Evolutionary conservation across 768 basidiomycete species (phyloP).

Genomic region (Termitomyces sp.): DNA sequence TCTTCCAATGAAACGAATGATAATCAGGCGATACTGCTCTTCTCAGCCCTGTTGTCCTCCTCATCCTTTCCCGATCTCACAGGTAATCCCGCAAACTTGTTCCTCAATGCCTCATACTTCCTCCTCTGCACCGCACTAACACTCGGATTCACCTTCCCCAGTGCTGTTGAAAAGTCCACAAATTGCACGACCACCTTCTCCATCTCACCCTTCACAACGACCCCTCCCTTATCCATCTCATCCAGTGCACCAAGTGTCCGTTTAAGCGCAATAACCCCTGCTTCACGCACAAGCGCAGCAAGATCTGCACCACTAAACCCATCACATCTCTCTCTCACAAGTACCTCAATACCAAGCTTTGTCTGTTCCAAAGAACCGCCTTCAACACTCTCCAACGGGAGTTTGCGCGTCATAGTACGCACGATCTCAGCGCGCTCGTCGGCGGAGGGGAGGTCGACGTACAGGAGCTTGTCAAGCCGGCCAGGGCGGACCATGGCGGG

Average conservation of each 20-base stretch:
- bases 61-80: slow-evolving; percentile 46
- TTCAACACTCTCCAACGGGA: slow-evolving; percentile 52
- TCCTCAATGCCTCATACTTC: slow-evolving; percentile 77
- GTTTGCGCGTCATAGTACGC: slow-evolving; percentile 65
- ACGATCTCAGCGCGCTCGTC: slow-evolving; percentile 83
- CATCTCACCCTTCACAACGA: slow-evolving; percentile 12
- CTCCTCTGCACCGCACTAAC: slow-evolving; percentile 77
- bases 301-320: slow-evolving; percentile 94
- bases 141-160: slow-evolving; percentile 83
- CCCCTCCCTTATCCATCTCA: slow-evolving; percentile 42
- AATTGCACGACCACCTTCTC: slow-evolving; percentile 47
- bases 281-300: slow-evolving; percentile 84
- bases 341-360: slow-evolving; percentile 29
- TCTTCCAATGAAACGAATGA: background rate
- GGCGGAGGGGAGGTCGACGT: slow-evolving; percentile 80
- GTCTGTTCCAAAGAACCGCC: slow-evolving; percentile 17
- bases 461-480: slow-evolving; percentile 89
- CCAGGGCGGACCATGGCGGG: slow-evolving; percentile 98
- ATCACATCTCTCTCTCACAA: slow-evolving; percentile 66
- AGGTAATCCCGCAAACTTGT: slow-evolving; percentile 81
- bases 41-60: slow-evolving; percentile 32
- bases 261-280: slow-evolving; percentile 80
- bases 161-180: slow-evolving; percentile 70
- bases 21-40: background rate
- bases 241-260: slow-evolving; percentile 67